Conservation (phyloP, 768 basidiomycete species). For the Lactarius deliciosus region DNA sequence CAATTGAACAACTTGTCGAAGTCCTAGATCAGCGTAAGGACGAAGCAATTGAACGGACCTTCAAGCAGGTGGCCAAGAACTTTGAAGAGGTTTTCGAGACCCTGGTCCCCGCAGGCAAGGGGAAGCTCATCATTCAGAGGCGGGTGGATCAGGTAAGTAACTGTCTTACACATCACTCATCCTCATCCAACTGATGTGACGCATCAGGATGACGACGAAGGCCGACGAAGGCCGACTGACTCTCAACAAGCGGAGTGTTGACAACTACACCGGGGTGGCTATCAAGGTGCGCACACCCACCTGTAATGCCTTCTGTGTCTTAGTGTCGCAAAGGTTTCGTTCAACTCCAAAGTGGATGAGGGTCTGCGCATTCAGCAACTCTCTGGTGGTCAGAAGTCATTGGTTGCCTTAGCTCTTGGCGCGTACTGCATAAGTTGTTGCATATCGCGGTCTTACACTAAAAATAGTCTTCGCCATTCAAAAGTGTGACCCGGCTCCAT, state of each 20-base stretch:
- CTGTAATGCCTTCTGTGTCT: background rate
- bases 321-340: slow-evolving; percentile 70
- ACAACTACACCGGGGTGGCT: slow-evolving; percentile 95
- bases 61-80: slow-evolving; percentile 96
- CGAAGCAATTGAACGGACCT: slow-evolving; percentile 97
- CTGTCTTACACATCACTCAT: background rate
- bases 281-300: slow-evolving; percentile 64
- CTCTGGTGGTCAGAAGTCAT: slow-evolving; percentile 95
- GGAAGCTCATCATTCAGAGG: slow-evolving; percentile 89
- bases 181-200: background rate
- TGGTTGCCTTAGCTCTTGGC: slow-evolving; percentile 95
- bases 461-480: slow-evolving; percentile 91
- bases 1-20: slow-evolving; percentile 90
- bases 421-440: background rate
- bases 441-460: slow-evolving; percentile 17
- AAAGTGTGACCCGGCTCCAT: slow-evolving; percentile 98
- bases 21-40: slow-evolving; percentile 97
- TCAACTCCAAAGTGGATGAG: slow-evolving; percentile 98
- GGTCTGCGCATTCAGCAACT: slow-evolving; percentile 95
- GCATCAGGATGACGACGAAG: slow-evolving; percentile 63
- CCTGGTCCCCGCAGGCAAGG: slow-evolving; percentile 91
- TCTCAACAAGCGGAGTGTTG: slow-evolving; percentile 74
- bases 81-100: slow-evolving; percentile 98
- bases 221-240: slow-evolving; percentile 75
- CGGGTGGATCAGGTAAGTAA: slow-evolving; percentile 73